phyloP scores from a whole-genome alignment of 208 protist species.

The Phytomonas sp. region DNA sequence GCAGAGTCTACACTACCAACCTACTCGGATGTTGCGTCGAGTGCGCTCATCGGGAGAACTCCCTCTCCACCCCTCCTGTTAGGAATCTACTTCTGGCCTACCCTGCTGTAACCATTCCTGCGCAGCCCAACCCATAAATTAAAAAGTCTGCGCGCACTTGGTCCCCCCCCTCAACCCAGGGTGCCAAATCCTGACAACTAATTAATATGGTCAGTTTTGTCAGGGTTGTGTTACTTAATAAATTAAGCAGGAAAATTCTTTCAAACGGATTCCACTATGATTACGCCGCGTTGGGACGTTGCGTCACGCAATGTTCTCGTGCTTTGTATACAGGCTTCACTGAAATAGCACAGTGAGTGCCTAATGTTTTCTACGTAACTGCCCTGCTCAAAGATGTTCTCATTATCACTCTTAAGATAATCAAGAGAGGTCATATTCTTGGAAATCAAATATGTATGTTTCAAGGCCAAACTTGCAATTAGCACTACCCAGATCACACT shows the following conservation, averaged over 20 bases:
- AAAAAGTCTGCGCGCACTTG: background rate
- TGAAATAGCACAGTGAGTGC: constrained; percentile 22
- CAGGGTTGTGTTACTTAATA: background rate
- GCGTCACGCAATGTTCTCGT: background rate
- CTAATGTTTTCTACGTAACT: constrained; percentile 33
- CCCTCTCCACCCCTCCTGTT: background rate
- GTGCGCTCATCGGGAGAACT: background rate
- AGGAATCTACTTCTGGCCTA: background rate
- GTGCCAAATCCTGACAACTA: background rate
- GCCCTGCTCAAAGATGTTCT: constrained; percentile 55
- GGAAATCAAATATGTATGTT: constrained; percentile 61
- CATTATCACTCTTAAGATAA: constrained; percentile 18
- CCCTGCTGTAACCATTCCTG: background rate
- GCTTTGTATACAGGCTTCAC: background rate
- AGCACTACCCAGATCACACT: constrained; percentile 29
- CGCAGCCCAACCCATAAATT: background rate
- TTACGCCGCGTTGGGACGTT: background rate
- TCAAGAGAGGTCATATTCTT: constrained; percentile 65
- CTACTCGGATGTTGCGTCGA: background rate
- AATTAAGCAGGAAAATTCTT: background rate
- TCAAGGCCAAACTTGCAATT: constrained; percentile 32
- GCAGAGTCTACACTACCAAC: background rate
- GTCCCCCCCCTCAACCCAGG: background rate
- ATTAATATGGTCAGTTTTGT: background rate
- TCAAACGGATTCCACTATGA: background rate